Evolutionary conservation across 192 early-diverging fungal genomes (phyloP), one percentile per base, ranked within the genome.

Genomic region (Entophlyctis luteolus): DNA sequence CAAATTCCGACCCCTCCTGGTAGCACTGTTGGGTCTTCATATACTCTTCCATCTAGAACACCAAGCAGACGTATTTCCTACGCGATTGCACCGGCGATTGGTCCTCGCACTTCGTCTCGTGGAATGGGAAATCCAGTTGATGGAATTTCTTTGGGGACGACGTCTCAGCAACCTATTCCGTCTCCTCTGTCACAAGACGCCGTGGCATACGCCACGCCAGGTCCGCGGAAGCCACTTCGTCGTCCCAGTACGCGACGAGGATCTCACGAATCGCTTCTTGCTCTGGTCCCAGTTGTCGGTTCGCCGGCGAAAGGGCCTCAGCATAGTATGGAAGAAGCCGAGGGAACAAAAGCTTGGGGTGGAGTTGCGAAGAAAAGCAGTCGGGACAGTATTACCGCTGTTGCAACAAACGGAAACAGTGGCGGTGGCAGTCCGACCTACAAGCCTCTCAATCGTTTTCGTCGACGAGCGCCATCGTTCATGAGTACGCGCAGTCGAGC

Each of bases 11-110:
- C 39, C 8, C 39, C 39, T 12, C 42, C 28, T 32, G n/a, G 18
- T 22, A 18, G 10, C 22, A 10, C 47, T 18, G 46, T 1, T 20
- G 46, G 5, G 28, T 48, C 29, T 42, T 42, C 39, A n/a, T 42
- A 8, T 18, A 12, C 45, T 1, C 20, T 25, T 29, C 58, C 39
- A 8, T 63, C 60, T 20, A 35, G 60, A 27, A 32, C 39, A 28
- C 47, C 48, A 25, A 49, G 46, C n/a, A 45, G 60, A 20, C 60
- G 60, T 18, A 48, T 63, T 16, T 63, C 60, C 8, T 63, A 63
- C 31, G 20, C 60, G 4, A 18, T 63, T 6, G 48, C 47, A 27
- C 8, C 50, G n/a, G n/a, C n/a, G n/a, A n/a, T n/a, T n/a, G n/a
- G n/a, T n/a, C n/a, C n/a, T n/a, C n/a, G n/a, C n/a, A n/a, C n/a